These are phyloP conservation scores for Aspergillus pseudoglaucus DNA, from an alignment of 2,329 filamentous ascomycete genomes.

Conservation along the genomic window DNA sequence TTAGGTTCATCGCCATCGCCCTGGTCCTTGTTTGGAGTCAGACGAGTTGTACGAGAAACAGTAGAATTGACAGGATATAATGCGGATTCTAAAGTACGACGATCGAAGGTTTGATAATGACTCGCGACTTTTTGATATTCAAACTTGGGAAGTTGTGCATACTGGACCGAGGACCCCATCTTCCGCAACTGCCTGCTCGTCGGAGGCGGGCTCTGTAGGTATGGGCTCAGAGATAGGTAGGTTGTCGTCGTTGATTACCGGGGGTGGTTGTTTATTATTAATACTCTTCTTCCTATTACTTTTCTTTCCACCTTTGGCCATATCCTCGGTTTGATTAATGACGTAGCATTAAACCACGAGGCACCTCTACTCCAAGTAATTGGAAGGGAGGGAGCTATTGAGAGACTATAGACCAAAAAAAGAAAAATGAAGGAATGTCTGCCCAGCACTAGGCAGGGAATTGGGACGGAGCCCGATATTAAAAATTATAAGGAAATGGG, in stretches of 20 bases:
- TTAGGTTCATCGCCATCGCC: slow-evolving; percentile 20
- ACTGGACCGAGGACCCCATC: slow-evolving; percentile 35
- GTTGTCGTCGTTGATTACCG: slow-evolving; percentile 21
- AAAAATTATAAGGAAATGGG: slow-evolving; percentile 3
- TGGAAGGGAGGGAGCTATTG: slow-evolving; percentile 12
- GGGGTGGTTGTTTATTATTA: slow-evolving; percentile 17
- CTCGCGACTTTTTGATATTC: slow-evolving; percentile 37
- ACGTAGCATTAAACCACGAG: slow-evolving; percentile 20
- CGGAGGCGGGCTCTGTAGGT: slow-evolving; percentile 13
- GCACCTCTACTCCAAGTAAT: slow-evolving; percentile 3
- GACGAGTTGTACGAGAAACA: slow-evolving; percentile 18
- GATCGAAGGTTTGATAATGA: slow-evolving; percentile 41
- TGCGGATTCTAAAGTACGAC: slow-evolving; percentile 30
- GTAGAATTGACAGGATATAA: slow-evolving; percentile 30
- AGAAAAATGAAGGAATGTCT: slow-evolving; percentile 17
- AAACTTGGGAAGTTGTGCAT: slow-evolving; percentile 38
- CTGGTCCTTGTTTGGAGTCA: slow-evolving; percentile 33
- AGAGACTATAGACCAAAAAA: slow-evolving; percentile 15
- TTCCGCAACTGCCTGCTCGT: slow-evolving; percentile 26
- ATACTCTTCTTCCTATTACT: slow-evolving; percentile 31
- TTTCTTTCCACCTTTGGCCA: slow-evolving; percentile 31
- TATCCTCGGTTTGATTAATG: slow-evolving; percentile 28
- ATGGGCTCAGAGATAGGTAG: slow-evolving; percentile 15
- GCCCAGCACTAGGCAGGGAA: slow-evolving; percentile 19
- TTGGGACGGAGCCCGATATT: slow-evolving; percentile 1